phyloP scores from a whole-genome alignment of 305 asterid species.

The Fraxinus nigra region DNA sequence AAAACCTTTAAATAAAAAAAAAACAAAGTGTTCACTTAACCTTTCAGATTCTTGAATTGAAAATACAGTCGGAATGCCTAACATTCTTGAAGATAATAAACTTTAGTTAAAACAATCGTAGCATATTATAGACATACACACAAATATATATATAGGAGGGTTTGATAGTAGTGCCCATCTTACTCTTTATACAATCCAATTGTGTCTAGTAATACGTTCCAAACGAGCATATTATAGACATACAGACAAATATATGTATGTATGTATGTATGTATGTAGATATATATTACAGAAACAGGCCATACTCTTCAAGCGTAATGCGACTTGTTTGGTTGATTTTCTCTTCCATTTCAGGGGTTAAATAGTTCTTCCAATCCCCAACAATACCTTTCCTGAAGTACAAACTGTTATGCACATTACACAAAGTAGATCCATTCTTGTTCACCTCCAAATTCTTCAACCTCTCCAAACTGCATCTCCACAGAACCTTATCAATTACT shows the following conservation, averaged over 20 bases:
- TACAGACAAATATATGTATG: background rate
- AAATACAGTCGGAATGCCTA: too few species aligned
- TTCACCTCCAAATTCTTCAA: slow-evolving; percentile 49
- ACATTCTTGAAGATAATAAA: too few species aligned
- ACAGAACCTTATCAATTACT: slow-evolving; percentile 34
- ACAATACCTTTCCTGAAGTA: slow-evolving; percentile 55
- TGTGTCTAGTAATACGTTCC: background rate
- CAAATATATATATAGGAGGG: background rate
- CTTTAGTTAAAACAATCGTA: too few species aligned
- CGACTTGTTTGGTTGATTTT: slow-evolving; percentile 16
- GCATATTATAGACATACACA: too few species aligned
- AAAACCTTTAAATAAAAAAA: too few species aligned
- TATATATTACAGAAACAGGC: background rate
- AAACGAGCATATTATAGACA: background rate
- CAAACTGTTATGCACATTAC: slow-evolving; percentile 35
- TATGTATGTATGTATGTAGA: background rate
- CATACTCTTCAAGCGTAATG: slow-evolving; percentile 19
- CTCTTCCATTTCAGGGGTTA: slow-evolving; percentile 39
- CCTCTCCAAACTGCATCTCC: slow-evolving; percentile 52
- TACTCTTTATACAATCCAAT: too few species aligned
- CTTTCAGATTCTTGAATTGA: too few species aligned
- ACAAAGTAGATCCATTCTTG: slow-evolving; percentile 30
- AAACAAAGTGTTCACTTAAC: too few species aligned
- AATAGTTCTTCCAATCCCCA: slow-evolving; percentile 54
- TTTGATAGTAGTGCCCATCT: background rate